phyloP scores from a whole-genome alignment of 116 monocot species.

The Thalassia testudinum region DNA sequence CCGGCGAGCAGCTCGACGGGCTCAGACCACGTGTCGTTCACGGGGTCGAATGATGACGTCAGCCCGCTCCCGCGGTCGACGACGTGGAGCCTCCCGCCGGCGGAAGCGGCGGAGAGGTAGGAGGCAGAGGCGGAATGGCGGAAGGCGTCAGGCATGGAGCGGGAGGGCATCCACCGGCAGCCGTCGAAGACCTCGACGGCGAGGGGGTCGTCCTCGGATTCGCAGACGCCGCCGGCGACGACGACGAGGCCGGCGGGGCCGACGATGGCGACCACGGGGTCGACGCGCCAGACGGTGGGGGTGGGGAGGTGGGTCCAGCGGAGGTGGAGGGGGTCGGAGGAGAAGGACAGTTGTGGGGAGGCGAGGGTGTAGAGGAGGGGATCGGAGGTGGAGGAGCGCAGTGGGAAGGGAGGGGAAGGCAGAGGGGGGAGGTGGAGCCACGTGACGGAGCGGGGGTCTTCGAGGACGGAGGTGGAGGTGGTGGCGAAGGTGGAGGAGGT shows the following conservation, averaged over 20 bases:
- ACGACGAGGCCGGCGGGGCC: constrained; percentile 16
- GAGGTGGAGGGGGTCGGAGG: constrained; percentile 13
- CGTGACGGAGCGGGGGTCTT: background rate
- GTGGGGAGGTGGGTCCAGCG: constrained; percentile 11
- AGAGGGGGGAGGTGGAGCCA: too few species aligned
- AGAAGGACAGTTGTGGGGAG: constrained; percentile 11
- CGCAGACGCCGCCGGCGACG: constrained; percentile 25
- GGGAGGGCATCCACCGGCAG: constrained; percentile 3
- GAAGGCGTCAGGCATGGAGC: constrained; percentile 22
- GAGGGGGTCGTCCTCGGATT: constrained; percentile 12
- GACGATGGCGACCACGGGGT: constrained; percentile 24
- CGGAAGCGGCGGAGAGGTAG: constrained; percentile 26
- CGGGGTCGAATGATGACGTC: constrained; percentile 22
- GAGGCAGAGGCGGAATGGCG: constrained; percentile 16
- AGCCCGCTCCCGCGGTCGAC: constrained; percentile 14
- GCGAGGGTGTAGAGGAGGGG: constrained; percentile 19
- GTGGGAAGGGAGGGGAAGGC: too few species aligned
- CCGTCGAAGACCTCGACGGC: constrained; percentile 14
- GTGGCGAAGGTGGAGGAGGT: too few species aligned
- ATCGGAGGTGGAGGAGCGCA: background rate
- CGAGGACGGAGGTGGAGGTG: background rate
- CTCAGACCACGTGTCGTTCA: constrained; percentile 13
- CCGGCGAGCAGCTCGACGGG: constrained; percentile 5
- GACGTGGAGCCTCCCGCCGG: constrained; percentile 10
- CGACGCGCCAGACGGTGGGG: constrained; percentile 19